Evolutionary conservation across 768 basidiomycete genomes (phyloP).

Genomic region (Termitomyces sp.): DNA sequence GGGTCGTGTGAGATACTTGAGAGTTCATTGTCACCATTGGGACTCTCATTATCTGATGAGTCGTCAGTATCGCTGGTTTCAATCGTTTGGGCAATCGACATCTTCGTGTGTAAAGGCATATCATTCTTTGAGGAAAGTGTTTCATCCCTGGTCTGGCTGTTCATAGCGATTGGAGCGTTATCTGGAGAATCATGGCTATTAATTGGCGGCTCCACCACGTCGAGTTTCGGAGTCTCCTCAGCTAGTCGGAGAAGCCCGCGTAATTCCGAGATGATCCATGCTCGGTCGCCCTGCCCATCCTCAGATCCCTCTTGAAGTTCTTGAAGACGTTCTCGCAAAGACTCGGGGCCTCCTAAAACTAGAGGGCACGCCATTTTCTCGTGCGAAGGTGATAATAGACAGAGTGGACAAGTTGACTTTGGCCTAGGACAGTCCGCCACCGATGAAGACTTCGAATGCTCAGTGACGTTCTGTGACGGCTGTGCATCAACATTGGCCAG

Average conservation of each 20-base stretch:
- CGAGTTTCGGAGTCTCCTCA: not conserved
- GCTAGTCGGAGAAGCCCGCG: conserved; percentile 20
- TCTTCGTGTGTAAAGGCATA: not conserved
- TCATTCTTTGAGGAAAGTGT: not conserved
- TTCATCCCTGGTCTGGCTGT: not conserved
- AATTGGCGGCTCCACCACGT: not conserved
- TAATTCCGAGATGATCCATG: conserved; percentile 34
- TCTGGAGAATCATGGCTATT: not conserved
- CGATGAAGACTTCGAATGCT: not conserved
- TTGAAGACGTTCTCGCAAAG: conserved; percentile 39
- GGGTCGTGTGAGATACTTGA: conserved; percentile 19
- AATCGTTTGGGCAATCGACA: not conserved
- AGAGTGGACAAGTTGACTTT: conserved; percentile 34
- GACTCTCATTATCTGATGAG: conserved; percentile 3
- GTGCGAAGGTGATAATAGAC: conserved; percentile 38
- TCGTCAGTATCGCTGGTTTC: conserved; percentile 1
- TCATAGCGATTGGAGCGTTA: not conserved
- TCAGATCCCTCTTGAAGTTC: conserved; percentile 29
- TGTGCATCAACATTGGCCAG: not conserved
- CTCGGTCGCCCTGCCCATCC: conserved; percentile 17
- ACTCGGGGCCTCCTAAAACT: conserved; percentile 33
- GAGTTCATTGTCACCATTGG: conserved; percentile 4
- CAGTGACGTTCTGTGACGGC: not conserved
- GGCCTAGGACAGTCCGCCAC: not conserved
- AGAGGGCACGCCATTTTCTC: conserved; percentile 44